These are phyloP conservation scores for Talaromyces sp. DNA, from an alignment of 2,329 filamentous ascomycete genomes.

Conservation along the genomic window DNA sequence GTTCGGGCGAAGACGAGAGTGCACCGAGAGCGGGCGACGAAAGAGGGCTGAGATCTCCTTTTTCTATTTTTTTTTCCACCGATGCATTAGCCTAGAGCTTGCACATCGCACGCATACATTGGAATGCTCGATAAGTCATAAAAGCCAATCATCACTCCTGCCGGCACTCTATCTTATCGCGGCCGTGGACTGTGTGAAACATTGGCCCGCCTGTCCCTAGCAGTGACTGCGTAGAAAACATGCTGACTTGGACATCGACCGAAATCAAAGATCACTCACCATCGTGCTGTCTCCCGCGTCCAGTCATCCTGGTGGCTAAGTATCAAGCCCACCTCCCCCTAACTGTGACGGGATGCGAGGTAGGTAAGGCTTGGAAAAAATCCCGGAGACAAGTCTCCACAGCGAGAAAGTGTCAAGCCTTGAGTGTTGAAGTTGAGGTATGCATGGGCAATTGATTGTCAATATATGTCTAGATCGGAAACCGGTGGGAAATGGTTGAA, in stretches of 20 bases:
- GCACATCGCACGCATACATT: slow-evolving; percentile 11
- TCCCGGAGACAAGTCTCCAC: slow-evolving; percentile 22
- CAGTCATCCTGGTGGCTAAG: slow-evolving; percentile 27
- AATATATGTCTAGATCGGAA: background rate
- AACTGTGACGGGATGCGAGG: slow-evolving; percentile 7
- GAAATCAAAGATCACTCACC: slow-evolving; percentile 30
- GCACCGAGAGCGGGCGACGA: slow-evolving; percentile 34
- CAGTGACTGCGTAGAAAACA: background rate
- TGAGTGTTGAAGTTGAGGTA: slow-evolving; percentile 17
- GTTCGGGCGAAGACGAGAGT: slow-evolving; percentile 36
- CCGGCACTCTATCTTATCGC: slow-evolving; percentile 14
- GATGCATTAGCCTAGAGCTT: slow-evolving; percentile 13
- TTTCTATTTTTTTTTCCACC: slow-evolving; percentile 12
- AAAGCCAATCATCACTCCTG: slow-evolving; percentile 7
- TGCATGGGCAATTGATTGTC: slow-evolving; percentile 11
- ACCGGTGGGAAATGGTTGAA: background rate
- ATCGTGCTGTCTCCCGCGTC: slow-evolving; percentile 35
- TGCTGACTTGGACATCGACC: background rate
- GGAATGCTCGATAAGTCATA: slow-evolving; percentile 16
- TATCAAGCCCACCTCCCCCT: slow-evolving; percentile 8
- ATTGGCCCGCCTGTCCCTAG: background rate
- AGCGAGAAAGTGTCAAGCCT: slow-evolving; percentile 19
- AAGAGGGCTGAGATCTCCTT: slow-evolving; percentile 40
- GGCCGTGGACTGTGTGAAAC: background rate
- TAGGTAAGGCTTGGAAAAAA: background rate